Evolutionary conservation across 2,329 filamentous ascomycete species (phyloP), one percentile per base, ranked within the genome.

Genomic region (Trichoderma sp.): DNA sequence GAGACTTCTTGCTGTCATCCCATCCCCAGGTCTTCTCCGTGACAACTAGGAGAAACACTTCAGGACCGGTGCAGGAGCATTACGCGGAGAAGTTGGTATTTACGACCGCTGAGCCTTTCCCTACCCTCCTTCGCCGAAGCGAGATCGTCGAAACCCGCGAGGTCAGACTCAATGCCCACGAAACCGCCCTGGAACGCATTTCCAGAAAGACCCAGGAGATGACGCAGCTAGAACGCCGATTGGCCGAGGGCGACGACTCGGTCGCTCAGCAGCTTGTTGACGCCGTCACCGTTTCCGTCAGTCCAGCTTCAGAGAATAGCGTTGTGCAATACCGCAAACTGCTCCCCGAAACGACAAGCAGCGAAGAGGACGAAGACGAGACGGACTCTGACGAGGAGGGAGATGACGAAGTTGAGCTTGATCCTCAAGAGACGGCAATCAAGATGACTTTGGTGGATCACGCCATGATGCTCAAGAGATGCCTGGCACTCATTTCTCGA

Each of bases 201-300:
- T 89, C 92, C 71, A 88, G 93, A 66, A 97, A 97, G 80, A 96
- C 94, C 0, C 87, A 91, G 66, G 94, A 98, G 77, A 86, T 98
- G 79, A 82, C 86, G 1, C 78, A 84, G 0, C 80, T 97, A 1
- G 92, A 96, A 74, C 91, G 89, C 74, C 88, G 88, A 57, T 82
- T 94, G 9, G 79, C 82, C 1, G 88, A 91, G 24, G 90, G 90
- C 5, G 91, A 94, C 64, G 87, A 92, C 43, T 85, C 88, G 9
- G 85, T 86, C 50, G 84, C 89, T 17, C 84, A 86, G 48, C 80
- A 88, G 52, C 81, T 97, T 41, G 84, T 92, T 0, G 91, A 95
- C 70, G 89, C 91, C 12, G 81, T 97, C 34, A 85, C 87, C 70
- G 84, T 93, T 64, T 91, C 93, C 7, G 88, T 96, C 28, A 91